Conservation (phyloP, 495 filamentous ascomycete genomes). For the Eremomyces bilateralis region DNA sequence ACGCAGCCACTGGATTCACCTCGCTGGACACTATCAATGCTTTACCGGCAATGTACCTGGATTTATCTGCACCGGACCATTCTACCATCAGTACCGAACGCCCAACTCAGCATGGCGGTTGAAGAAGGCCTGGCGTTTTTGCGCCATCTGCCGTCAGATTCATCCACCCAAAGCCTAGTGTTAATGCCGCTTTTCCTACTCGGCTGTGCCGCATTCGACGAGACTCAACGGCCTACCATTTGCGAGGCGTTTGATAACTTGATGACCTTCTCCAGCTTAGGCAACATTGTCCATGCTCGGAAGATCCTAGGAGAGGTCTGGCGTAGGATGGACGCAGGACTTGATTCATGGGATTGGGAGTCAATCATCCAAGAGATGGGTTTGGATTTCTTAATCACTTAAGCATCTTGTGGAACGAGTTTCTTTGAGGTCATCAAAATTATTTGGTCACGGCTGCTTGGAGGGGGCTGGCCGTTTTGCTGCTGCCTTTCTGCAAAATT, state of each 20-base stretch:
- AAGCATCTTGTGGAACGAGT: slow-evolving; percentile 10
- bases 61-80: slow-evolving; percentile 76
- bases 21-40: slow-evolving; percentile 52
- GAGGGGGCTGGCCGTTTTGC: too few relatives aligned
- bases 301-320: slow-evolving; percentile 63
- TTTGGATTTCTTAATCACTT: slow-evolving; percentile 66
- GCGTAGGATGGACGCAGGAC: slow-evolving; percentile 59
- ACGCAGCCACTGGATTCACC: slow-evolving; percentile 45
- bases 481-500: too few relatives aligned
- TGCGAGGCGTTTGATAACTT: slow-evolving; percentile 44
- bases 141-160: slow-evolving; percentile 37
- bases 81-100: slow-evolving; percentile 44
- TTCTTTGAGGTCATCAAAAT: too few relatives aligned
- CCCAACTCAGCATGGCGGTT: slow-evolving; percentile 50
- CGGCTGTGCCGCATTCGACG: slow-evolving; percentile 64
- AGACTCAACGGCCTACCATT: slow-evolving; percentile 45
- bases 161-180: slow-evolving; percentile 54
- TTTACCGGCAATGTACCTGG: slow-evolving; percentile 84
- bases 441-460: too few relatives aligned
- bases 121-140: slow-evolving; percentile 51
- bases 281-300: slow-evolving; percentile 57
- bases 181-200: slow-evolving; percentile 72
- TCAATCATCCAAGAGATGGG: slow-evolving; percentile 52
- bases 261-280: slow-evolving; percentile 54
- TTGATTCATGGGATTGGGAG: slow-evolving; percentile 80